Evolutionary conservation across 345 rosid species (phyloP).

Genomic region (Firmiana major): DNA sequence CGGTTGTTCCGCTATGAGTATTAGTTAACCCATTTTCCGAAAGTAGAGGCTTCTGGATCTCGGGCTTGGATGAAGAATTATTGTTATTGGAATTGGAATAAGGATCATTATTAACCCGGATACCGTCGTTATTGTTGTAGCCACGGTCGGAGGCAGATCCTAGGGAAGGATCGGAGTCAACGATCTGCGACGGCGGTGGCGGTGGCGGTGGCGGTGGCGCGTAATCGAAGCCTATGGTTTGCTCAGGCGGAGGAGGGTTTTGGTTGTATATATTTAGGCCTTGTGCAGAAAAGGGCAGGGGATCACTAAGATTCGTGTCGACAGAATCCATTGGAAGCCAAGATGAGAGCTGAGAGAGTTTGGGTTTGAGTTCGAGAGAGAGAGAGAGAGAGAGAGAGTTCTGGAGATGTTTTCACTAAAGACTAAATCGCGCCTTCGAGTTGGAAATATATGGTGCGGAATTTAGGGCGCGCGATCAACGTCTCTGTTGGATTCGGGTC

Average conservation of each 20-base stretch:
- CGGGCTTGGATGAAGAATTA: slow-evolving; percentile 23
- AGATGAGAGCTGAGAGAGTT: background rate
- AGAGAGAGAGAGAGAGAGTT: background rate
- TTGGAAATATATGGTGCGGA: background rate
- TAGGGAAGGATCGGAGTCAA: slow-evolving; percentile 12
- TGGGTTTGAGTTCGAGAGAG: background rate
- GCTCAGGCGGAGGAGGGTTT: slow-evolving; percentile 15
- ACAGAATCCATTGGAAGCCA: slow-evolving; percentile 34
- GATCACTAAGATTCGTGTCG: slow-evolving; percentile 26
- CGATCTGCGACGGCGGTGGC: slow-evolving; percentile 9
- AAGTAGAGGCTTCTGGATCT: slow-evolving; percentile 33
- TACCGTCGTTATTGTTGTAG: background rate
- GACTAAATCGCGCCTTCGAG: background rate
- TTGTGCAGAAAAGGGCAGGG: slow-evolving; percentile 15
- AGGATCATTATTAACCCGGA: background rate
- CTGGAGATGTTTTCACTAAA: background rate
- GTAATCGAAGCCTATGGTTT: slow-evolving; percentile 20
- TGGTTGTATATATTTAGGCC: slow-evolving; percentile 12
- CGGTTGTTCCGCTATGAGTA: slow-evolving; percentile 56
- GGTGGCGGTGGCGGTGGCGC: slow-evolving; percentile 13
- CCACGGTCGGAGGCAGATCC: background rate
- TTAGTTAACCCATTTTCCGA: slow-evolving; percentile 64
- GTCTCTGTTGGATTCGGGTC: background rate
- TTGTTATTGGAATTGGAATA: slow-evolving; percentile 1
- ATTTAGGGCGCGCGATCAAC: background rate